Conservation (phyloP, 805 yeast species). For the Lachancea kluyveri region DNA sequence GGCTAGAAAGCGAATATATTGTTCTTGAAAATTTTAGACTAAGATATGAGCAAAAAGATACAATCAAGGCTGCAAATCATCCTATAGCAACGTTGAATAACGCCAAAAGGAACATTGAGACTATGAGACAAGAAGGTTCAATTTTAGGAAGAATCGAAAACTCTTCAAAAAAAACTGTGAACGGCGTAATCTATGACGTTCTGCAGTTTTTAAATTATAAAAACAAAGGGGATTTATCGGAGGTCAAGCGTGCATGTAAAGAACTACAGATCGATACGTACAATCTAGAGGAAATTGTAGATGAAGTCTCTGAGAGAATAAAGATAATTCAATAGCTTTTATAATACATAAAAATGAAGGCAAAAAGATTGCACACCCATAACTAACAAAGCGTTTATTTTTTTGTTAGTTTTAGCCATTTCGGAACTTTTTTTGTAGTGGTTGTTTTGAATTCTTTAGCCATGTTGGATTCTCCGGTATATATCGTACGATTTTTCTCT, state of each 20-base stretch:
- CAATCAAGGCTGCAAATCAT: not conserved
- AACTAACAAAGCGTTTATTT: constrained; percentile 17
- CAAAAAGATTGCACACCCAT: no score
- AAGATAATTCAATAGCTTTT: no score
- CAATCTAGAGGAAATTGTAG: constrained; percentile 5
- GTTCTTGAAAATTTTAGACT: constrained; percentile 5
- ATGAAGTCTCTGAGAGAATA: not conserved
- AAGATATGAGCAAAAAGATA: not conserved
- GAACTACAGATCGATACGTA: constrained; percentile 9
- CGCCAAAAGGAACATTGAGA: constrained; percentile 4
- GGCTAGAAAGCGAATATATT: constrained; percentile 18
- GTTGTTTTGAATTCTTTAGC: constrained; percentile 1
- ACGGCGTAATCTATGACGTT: not conserved
- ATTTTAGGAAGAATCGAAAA: constrained; percentile 5
- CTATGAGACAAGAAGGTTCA: constrained; percentile 1
- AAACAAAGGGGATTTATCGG: constrained; percentile 12
- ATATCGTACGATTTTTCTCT: constrained; percentile 7
- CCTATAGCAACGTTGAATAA: constrained; percentile 1
- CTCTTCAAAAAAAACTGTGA: not conserved
- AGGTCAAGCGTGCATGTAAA: constrained; percentile 12
- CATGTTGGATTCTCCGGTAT: constrained; percentile 1
- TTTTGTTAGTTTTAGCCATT: constrained; percentile 37
- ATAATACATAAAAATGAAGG: no score
- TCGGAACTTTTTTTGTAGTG: constrained; percentile 30
- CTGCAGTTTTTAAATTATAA: constrained; percentile 2